Evolutionary conservation across 2,329 filamentous ascomycete species (phyloP), one percentile per base, ranked within the genome.

Genomic region (Exutisphaerella laricina): DNA sequence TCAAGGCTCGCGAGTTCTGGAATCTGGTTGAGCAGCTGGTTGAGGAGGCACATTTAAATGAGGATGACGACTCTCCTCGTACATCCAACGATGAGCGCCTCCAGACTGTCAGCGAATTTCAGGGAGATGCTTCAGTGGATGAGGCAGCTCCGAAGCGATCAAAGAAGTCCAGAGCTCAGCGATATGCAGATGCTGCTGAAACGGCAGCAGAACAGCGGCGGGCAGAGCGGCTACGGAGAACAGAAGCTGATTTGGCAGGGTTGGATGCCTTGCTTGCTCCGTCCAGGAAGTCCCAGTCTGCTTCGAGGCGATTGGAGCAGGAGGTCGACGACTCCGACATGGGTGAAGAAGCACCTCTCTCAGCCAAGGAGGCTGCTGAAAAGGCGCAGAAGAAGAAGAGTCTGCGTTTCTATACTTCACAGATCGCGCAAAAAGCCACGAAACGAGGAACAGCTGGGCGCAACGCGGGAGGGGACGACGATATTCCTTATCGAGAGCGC

Each of bases 321-420:
- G 67, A 68, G 21, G 77, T 77, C 39, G 79, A 84, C 48, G 78
- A 86, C 57, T 94, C 88, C 2, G 92, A 98, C 70, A 90, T 98
- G 61, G 92, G 90, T 56, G 92, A 98, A 58, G 88, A 95, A 63
- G 83, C 86, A 12, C 70, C 73, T 3, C 77, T 97, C 45, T 87
- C 88, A 41, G 80, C 82, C 8, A 77, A 81, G 48, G 81, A 90
- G 48, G 84, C 87, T 1, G 85, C 85, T 30, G 87, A 94, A 58
- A 98, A 98, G 68, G 85, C 83, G 0, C 78, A 80, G 46, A 85
- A 85, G 66, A 95, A 92, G 74, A 95, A 94, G 73, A 88, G 80
- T 51, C 77, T 98, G 45, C 85, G 88, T 50, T 98, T 98, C 74
- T 98, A 98, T 75, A 97, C 94, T 2, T 95, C 89, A 3, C 92